These are phyloP conservation scores for Penicillium oxalicum DNA, from an alignment of 2,329 filamentous ascomycete genomes.

Conservation along the genomic window DNA sequence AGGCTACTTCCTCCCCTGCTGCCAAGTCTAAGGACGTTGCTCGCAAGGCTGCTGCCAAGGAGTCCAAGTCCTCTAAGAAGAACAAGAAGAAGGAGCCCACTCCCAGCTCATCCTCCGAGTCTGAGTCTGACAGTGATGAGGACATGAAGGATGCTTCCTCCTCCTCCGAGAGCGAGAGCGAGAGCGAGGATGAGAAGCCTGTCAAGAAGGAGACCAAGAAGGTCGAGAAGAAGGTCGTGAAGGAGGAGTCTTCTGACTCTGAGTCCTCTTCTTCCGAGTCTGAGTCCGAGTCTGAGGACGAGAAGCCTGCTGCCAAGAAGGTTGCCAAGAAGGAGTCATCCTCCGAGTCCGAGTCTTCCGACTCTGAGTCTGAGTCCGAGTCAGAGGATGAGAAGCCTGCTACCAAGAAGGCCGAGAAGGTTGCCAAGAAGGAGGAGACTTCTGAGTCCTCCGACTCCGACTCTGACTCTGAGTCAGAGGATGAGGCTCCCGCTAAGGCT, in stretches of 20 bases:
- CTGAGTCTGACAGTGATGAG: conserved; percentile 34
- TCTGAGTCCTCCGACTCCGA: conserved; percentile 26
- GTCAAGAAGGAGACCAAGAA: conserved; percentile 23
- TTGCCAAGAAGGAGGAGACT: conserved; percentile 20
- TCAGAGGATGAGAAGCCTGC: conserved; percentile 19
- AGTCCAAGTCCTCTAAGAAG: conserved; percentile 36
- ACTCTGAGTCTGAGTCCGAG: conserved; percentile 24
- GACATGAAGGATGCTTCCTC: conserved; percentile 31
- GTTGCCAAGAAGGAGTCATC: conserved; percentile 23
- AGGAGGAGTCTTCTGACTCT: too few species aligned
- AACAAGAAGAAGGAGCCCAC: conserved; percentile 41
- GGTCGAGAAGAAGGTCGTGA: conserved; percentile 17
- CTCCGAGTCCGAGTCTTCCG: conserved; percentile 17
- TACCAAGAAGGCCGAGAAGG: conserved; percentile 26
- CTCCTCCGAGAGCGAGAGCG: conserved; percentile 18
- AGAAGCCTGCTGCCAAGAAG: conserved; percentile 33
- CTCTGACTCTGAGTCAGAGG: conserved; percentile 28
- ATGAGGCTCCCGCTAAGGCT: conserved; percentile 17
- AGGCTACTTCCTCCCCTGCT: conserved; percentile 40
- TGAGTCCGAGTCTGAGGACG: conserved; percentile 27
- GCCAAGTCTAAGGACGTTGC: conserved; percentile 43
- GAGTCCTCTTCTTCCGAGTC: conserved; percentile 24
- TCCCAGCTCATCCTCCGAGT: conserved; percentile 27
- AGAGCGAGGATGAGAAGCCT: conserved; percentile 32
- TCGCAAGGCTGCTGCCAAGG: conserved; percentile 36